phyloP scores from a whole-genome alignment of 2,329 filamentous ascomycete species.

The Aspergillus pseudoglaucus region DNA sequence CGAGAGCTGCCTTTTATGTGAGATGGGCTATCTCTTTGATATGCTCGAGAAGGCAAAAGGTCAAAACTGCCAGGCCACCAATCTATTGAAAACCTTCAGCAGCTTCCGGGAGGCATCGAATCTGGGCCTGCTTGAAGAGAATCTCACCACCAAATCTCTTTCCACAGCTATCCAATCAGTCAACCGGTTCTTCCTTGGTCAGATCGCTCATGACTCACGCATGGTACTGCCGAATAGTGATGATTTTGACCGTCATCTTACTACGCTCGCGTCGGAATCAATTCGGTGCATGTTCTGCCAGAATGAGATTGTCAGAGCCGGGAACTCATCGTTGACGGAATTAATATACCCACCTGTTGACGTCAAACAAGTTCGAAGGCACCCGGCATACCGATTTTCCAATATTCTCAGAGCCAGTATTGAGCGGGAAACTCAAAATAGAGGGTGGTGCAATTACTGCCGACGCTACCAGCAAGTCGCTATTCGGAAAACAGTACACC shows the following conservation, averaged over 20 bases:
- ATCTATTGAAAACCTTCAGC: conserved; percentile 83
- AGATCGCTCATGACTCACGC: conserved; percentile 69
- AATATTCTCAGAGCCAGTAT: conserved; percentile 89
- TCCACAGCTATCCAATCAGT: conserved; percentile 80
- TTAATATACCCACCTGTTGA: conserved; percentile 65
- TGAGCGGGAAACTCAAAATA: conserved; percentile 78
- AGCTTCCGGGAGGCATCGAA: conserved; percentile 71
- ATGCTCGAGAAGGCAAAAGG: conserved; percentile 96
- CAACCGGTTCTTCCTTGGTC: conserved; percentile 77
- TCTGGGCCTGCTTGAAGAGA: conserved; percentile 78
- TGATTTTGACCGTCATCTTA: conserved; percentile 62
- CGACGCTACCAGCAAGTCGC: conserved; percentile 83
- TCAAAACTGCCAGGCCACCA: conserved; percentile 92
- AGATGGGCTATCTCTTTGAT: conserved; percentile 91
- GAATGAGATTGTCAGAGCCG: conserved; percentile 75
- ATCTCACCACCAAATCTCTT: conserved; percentile 63
- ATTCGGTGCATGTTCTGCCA: conserved; percentile 83
- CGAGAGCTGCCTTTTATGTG: conserved; percentile 82
- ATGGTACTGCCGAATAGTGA: conserved; percentile 57
- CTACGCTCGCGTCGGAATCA: conserved; percentile 38
- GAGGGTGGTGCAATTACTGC: conserved; percentile 90
- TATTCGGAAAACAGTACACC: conserved; percentile 76
- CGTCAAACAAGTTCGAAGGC: conserved; percentile 46
- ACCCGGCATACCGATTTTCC: conserved; percentile 61
- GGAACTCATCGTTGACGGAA: conserved; percentile 76